These are phyloP conservation scores for Phytophthora meadii DNA, from an alignment of 352 stramenopile genomes.

Conservation along the genomic window DNA sequence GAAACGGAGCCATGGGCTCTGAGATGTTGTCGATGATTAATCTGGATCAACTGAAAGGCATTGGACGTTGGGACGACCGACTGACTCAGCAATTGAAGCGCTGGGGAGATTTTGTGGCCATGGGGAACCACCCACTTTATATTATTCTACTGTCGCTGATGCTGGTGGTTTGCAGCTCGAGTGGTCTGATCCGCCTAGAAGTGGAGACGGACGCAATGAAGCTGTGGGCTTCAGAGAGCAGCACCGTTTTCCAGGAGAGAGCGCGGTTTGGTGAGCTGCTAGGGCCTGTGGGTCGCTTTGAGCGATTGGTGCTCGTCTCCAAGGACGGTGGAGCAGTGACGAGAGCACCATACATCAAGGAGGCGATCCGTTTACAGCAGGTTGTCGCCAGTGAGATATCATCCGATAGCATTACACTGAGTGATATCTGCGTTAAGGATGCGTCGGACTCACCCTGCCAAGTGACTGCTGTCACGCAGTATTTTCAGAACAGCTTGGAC, in stretches of 20 bases:
- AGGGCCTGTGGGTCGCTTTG: slow-evolving; percentile 61
- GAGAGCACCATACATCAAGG: slow-evolving; percentile 53
- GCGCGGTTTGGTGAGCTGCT: slow-evolving; percentile 58
- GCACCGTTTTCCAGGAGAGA: slow-evolving; percentile 49
- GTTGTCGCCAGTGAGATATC: slow-evolving; percentile 36
- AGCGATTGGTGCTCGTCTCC: slow-evolving; percentile 59
- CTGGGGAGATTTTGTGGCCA: slow-evolving; percentile 58
- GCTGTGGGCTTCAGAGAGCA: slow-evolving; percentile 60
- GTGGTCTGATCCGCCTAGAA: slow-evolving; percentile 50
- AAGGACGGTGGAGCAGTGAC: slow-evolving; percentile 65
- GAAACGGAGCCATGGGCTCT: slow-evolving; percentile 14
- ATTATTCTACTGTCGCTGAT: slow-evolving; percentile 53
- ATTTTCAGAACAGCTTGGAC: slow-evolving; percentile 68
- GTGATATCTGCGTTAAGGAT: slow-evolving; percentile 70
- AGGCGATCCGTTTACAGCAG: slow-evolving; percentile 63
- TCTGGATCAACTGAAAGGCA: slow-evolving; percentile 33
- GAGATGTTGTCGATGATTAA: slow-evolving; percentile 28
- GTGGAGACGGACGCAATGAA: slow-evolving; percentile 63
- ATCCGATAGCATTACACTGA: slow-evolving; percentile 32
- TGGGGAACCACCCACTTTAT: slow-evolving; percentile 51
- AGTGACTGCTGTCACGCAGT: slow-evolving; percentile 65
- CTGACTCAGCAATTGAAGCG: slow-evolving; percentile 46
- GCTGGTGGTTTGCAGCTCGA: slow-evolving; percentile 44
- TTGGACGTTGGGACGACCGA: slow-evolving; percentile 47
- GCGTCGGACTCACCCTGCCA: slow-evolving; percentile 51